Evolutionary conservation across 805 yeast species (phyloP).

Genomic region (Saccharomyces kudriavzevii): DNA sequence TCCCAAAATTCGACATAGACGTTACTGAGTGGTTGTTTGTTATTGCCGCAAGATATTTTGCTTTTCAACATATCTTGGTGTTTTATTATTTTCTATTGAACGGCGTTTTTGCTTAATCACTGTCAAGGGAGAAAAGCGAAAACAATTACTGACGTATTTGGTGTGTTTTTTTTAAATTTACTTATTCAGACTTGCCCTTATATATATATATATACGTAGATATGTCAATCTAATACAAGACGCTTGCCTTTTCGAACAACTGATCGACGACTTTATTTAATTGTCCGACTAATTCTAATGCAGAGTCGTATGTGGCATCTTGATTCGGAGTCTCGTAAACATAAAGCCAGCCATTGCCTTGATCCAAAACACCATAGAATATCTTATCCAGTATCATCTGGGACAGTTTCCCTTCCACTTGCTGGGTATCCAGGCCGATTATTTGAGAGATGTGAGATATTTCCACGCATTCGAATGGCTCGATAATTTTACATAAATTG

Average conservation of each 20-base stretch:
- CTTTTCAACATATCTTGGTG: not conserved
- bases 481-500: slow-evolving; percentile 86
- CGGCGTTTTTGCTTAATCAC: not conserved
- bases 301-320: slow-evolving; percentile 82
- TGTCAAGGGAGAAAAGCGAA: not conserved
- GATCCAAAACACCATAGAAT: slow-evolving; percentile 94
- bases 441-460: slow-evolving; percentile 77
- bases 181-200: not conserved
- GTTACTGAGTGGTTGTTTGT: not conserved
- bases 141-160: not conserved
- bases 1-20: slow-evolving; percentile 38
- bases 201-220: slow-evolving; percentile 1
- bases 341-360: slow-evolving; percentile 95
- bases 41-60: no score
- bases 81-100: not conserved
- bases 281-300: slow-evolving; percentile 77
- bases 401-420: slow-evolving; percentile 87
- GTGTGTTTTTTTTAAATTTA: not conserved
- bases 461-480: slow-evolving; percentile 95
- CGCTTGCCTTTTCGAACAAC: slow-evolving; percentile 87
- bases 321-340: slow-evolving; percentile 82
- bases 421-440: slow-evolving; percentile 78
- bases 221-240: slow-evolving; percentile 45
- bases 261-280: slow-evolving; percentile 84
- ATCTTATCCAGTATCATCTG: slow-evolving; percentile 95